Evolutionary conservation across 2,329 filamentous ascomycete species (phyloP).

Genomic region (Cordyceps javanica): DNA sequence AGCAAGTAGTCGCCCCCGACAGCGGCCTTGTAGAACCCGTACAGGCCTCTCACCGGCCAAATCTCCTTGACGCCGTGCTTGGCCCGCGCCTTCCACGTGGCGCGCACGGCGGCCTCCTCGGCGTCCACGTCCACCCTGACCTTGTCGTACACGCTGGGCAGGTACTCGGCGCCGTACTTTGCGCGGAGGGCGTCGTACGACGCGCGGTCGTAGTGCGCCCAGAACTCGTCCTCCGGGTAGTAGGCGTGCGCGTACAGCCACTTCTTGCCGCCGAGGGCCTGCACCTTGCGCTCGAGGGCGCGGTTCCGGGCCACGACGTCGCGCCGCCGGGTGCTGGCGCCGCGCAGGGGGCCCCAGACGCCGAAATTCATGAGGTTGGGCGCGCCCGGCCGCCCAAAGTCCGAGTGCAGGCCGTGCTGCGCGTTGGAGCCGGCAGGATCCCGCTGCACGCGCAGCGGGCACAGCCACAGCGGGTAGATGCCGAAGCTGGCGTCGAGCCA

Average conservation of each 20-base stretch:
- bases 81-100: constrained; percentile 23
- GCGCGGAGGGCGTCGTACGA: constrained; percentile 53
- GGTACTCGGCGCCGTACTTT: constrained; percentile 51
- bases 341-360: constrained; percentile 49
- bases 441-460: constrained; percentile 41
- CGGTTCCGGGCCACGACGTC: constrained; percentile 51
- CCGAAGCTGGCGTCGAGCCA: constrained; percentile 40
- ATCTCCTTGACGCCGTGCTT: constrained; percentile 25
- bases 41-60: constrained; percentile 40
- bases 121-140: constrained; percentile 45
- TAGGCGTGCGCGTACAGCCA: constrained; percentile 66
- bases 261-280: constrained; percentile 57
- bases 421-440: constrained; percentile 34
- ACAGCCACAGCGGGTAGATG: constrained; percentile 53
- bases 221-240: constrained; percentile 59
- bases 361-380: constrained; percentile 54
- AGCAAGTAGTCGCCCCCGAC: constrained; percentile 42
- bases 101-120: constrained; percentile 25
- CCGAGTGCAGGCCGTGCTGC: constrained; percentile 40
- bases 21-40: constrained; percentile 39
- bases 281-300: constrained; percentile 52
- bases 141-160: constrained; percentile 64
- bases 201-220: constrained; percentile 53
- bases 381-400: constrained; percentile 33
- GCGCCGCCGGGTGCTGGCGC: constrained; percentile 30